Evolutionary conservation across 208 protist genomes (phyloP), one percentile per base, ranked within the genome.

Genomic region (Crithidia bombi): DNA sequence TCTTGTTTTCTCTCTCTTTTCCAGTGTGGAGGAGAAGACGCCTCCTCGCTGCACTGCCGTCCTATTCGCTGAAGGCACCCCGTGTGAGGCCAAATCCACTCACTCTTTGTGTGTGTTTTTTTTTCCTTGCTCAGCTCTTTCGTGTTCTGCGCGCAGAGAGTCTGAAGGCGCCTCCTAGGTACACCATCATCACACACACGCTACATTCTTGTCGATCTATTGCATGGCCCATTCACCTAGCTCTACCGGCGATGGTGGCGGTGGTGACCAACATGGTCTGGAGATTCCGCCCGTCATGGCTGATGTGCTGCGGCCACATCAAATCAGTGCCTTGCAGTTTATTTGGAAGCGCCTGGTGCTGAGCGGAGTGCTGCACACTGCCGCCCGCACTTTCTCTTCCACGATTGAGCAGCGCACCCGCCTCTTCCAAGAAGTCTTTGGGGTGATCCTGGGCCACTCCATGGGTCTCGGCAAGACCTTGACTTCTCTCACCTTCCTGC

Each of bases 401-500:
- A 83, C 88, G 9, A 66, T 89, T 3, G 66, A 74, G 65, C 78
- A 89, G 65, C 75, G 78, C 23, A 81, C 77, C 9, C 71, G 61
- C 36, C 63, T 91, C 43, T 81, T 79, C 41, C 83, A 85, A 35
- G 74, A 86, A 58, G 58, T 93, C 2, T 89, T 82, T 73, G 91
- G 91, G 21, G 86, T 75, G 38, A 86, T 94, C 43, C 52, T 96
- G n/a, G 86, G 80, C 3, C 91, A 96, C 78, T 96, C 91, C 5
- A 96, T 96, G 91, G 91, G 91, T 9, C 83, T 96, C 7, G 91
- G 91, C 50, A 96, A 96, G 64, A 94, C 91, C 19, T 65, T 94
- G n/a, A 93, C 86, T 4, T 77, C 82, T 1, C 52, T 96, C 19
- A 75, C 73, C 41, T 96, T 96, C 63, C 35, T 92, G 9, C 51